Conservation (phyloP, 108 stramenopile genomes). For the Hondaea fermentalgiana region DNA sequence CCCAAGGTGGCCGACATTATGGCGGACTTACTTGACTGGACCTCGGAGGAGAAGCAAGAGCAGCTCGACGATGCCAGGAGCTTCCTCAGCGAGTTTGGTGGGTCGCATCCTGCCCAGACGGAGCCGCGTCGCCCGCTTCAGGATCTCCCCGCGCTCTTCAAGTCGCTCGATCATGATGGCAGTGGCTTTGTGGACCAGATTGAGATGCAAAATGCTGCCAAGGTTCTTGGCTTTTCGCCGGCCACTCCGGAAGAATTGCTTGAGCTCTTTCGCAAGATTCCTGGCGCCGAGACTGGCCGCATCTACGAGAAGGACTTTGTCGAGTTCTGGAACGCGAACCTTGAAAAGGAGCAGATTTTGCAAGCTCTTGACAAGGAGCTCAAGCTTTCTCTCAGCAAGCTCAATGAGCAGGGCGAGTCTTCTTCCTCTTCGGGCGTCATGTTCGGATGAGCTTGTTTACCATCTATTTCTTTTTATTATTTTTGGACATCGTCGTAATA, state of each 20-base stretch:
- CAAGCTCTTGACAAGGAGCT: background rate
- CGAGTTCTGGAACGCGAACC: background rate
- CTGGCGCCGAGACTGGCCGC: background rate
- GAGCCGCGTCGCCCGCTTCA: background rate
- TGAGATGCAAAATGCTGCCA: background rate
- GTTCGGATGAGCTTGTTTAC: background rate
- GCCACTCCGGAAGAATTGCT: background rate
- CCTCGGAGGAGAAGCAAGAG: background rate
- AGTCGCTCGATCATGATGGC: background rate
- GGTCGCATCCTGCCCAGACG: background rate
- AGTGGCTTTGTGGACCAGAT: background rate
- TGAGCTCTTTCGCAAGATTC: background rate
- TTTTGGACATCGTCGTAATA: too few species aligned
- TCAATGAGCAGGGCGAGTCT: background rate
- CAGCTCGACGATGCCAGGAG: constrained; percentile 17
- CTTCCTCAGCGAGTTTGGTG: background rate
- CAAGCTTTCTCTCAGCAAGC: background rate
- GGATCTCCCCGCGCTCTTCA: background rate
- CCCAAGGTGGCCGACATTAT: constrained; percentile 81
- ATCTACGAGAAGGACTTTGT: constrained; percentile 3
- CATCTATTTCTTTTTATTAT: too few species aligned
- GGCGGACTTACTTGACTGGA: constrained; percentile 82
- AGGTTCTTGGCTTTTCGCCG: background rate
- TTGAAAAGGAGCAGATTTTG: background rate
- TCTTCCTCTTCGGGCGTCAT: background rate